Conservation (phyloP, 2,329 filamentous ascomycete genomes). For the Colletotrichum nymphaeae region DNA sequence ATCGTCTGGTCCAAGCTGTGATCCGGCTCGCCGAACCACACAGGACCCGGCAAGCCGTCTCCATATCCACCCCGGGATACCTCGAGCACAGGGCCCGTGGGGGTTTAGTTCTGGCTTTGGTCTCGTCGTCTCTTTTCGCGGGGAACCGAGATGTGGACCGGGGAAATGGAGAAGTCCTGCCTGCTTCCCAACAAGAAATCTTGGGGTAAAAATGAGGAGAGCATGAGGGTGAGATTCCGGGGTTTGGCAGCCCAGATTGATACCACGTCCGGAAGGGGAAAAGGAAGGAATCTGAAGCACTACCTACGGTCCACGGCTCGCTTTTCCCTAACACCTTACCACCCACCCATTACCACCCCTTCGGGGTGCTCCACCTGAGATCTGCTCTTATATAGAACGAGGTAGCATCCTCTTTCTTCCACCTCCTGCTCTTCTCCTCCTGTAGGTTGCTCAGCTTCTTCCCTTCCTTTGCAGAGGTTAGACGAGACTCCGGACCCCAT, state of each 20-base stretch:
- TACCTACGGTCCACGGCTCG: too few relatives aligned
- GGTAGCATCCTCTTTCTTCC: background rate
- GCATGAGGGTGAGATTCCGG: conserved; percentile 12
- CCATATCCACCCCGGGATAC: background rate
- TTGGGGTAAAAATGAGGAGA: conserved; percentile 25
- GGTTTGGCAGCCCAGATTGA: background rate
- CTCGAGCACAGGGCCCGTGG: background rate
- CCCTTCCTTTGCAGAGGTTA: background rate
- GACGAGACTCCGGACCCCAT: background rate
- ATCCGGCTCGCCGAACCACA: background rate
- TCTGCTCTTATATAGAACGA: conserved; percentile 21
- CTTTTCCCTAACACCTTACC: background rate
- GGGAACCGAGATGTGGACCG: conserved; percentile 13
- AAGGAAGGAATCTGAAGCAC: background rate
- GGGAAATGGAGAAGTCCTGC: conserved; percentile 1
- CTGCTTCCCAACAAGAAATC: conserved; percentile 6
- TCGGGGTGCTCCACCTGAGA: background rate
- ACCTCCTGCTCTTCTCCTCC: background rate
- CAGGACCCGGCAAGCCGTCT: background rate
- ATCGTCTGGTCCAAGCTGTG: background rate
- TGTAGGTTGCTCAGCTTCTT: conserved; percentile 8
- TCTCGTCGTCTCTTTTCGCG: conserved; percentile 28
- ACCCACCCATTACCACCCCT: background rate
- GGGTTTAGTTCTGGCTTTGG: background rate
- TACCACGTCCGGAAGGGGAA: background rate